Evolutionary conservation across 2,329 filamentous ascomycete genomes (phyloP), one percentile per base, ranked within the genome.

Genomic region (Mycosphaerella sp.): DNA sequence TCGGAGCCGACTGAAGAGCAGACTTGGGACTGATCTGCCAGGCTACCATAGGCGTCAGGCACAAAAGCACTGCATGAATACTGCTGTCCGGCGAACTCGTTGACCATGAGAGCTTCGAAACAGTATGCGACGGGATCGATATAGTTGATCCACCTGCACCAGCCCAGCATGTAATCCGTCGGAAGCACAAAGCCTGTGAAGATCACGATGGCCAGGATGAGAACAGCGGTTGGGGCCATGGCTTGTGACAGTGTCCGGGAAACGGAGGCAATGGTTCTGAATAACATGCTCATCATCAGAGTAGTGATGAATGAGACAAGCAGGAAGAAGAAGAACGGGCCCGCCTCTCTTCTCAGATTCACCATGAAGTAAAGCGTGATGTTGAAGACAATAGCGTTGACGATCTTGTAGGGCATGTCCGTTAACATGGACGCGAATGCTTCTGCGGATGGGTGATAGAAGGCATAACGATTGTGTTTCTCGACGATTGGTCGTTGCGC

Each of bases 401-500:
- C 38, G 7, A 95, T 71, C 70, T 93, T 95, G 71, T 89, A 89
- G 0, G 91, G 91, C 72, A 95, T 73, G 64, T 96, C 91, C 58
- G 82, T 86, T 31, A 95, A 72, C 85, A 95, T 93, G 8, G 87
- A 93, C 0, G 87, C 83, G 55, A 89, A 78, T n/a, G 89, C 88
- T 76, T 96, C 90, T 12, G 89, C 86, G 8, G 86, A 90, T 0
- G 91, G 89, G 65, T 95, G 91, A 65, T 95, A 95, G 14, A 95
- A 78, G 14, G 90, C 89, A 68, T 95, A 95, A 54, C 86, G 83
- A 53, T 79, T 75, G 64, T 96, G 91, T 69, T 95, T 95, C 68
- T 95, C 89, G 56, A 96, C 89, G 64, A 95, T 95, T 1, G 87
- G 86, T 38, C 91, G 85, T 79, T 95, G 90, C 2, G 87, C 82